Conservation (phyloP, 306 rosid species). For the Citrullus mucosospermus region DNA sequence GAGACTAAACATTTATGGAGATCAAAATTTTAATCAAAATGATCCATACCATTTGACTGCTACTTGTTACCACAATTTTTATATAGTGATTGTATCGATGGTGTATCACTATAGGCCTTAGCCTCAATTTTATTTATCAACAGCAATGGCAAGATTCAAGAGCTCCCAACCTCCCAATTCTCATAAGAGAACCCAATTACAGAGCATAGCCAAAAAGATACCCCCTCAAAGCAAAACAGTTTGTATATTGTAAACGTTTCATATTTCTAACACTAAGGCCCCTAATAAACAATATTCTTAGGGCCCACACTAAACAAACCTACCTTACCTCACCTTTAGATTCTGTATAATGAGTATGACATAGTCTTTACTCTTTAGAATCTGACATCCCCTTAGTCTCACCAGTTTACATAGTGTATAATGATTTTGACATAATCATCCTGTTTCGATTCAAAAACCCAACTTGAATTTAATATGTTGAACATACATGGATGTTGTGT, state of each 20-base stretch:
- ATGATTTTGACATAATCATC: background rate
- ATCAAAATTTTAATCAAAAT: background rate
- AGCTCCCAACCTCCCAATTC: too few relatives aligned
- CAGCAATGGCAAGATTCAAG: too few relatives aligned
- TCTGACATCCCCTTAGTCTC: background rate
- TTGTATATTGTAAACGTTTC: too few relatives aligned
- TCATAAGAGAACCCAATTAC: too few relatives aligned
- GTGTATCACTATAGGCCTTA: background rate
- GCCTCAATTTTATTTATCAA: too few relatives aligned
- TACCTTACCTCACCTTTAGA: too few relatives aligned
- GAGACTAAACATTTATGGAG: background rate
- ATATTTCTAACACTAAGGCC: too few relatives aligned
- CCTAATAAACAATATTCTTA: too few relatives aligned
- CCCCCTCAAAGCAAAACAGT: too few relatives aligned
- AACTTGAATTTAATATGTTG: background rate
- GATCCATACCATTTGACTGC: background rate
- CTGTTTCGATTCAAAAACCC: background rate
- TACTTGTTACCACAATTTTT: background rate
- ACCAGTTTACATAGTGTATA: background rate
- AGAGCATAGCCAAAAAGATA: too few relatives aligned
- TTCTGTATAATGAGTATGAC: background rate
- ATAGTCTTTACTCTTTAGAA: background rate
- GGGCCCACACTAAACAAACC: too few relatives aligned
- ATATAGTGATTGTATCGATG: background rate
- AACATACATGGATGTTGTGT: background rate